phyloP scores from a whole-genome alignment of 2,329 filamentous ascomycete species.

The Trichoderma sp. region DNA sequence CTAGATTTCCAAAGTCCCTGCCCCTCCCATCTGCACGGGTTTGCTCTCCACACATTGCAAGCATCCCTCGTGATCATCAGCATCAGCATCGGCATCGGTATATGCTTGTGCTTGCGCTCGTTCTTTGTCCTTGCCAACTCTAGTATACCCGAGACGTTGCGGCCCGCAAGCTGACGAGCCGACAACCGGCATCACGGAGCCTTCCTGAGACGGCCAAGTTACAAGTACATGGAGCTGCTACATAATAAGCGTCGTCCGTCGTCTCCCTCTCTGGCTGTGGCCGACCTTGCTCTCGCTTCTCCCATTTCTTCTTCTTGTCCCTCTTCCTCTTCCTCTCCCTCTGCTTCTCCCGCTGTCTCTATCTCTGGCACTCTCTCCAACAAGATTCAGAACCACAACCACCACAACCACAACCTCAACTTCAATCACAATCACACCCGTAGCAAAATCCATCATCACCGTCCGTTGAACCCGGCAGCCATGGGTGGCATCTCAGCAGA shows the following conservation, averaged over 20 bases:
- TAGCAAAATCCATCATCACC: not conserved
- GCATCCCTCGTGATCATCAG: constrained; percentile 14
- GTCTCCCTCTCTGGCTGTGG: not conserved
- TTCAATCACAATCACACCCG: not conserved
- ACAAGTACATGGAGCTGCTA: constrained; percentile 4
- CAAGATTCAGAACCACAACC: not conserved
- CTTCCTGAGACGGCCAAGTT: constrained; percentile 3
- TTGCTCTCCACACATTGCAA: constrained; percentile 14
- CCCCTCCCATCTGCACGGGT: constrained; percentile 9
- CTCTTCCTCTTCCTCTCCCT: not conserved
- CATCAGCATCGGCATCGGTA: not conserved
- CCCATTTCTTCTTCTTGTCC: not conserved
- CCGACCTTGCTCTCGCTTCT: not conserved
- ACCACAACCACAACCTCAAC: not conserved
- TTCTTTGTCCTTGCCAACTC: not conserved
- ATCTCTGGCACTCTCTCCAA: not conserved
- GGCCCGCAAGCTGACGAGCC: constrained; percentile 11
- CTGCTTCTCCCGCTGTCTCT: not conserved
- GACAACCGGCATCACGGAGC: constrained; percentile 15
- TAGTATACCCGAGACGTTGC: not conserved
- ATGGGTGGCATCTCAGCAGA: constrained; percentile 11
- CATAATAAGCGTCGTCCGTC: constrained; percentile 6
- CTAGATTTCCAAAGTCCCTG: constrained; percentile 12
- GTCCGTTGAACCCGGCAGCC: not conserved
- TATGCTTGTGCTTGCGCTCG: not conserved